Evolutionary conservation across 75 land plant genomes (phyloP).

Genomic region (Pinus taeda): DNA sequence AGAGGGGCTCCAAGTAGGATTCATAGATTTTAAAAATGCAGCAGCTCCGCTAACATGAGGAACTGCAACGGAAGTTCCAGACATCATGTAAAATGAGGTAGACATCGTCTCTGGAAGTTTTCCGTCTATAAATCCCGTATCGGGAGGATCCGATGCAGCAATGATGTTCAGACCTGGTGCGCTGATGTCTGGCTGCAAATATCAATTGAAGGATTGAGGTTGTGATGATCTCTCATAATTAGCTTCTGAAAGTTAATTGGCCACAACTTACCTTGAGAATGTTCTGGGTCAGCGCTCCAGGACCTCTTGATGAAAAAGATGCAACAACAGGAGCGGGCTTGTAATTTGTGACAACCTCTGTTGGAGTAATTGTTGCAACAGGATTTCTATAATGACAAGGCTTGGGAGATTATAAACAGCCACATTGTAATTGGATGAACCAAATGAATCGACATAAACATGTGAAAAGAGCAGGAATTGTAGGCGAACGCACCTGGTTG

Average conservation of each 20-base stretch:
- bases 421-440: too few relatives aligned
- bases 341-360: too few relatives aligned
- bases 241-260: too few relatives aligned
- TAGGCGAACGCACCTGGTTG: slow-evolving; percentile 28
- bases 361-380: too few relatives aligned
- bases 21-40: background rate
- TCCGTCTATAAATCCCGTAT: too few relatives aligned
- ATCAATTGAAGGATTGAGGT: background rate
- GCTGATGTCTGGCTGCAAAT: slow-evolving; percentile 1
- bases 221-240: too few relatives aligned
- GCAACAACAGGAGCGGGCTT: too few relatives aligned
- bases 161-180: too few relatives aligned
- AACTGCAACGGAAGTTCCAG: slow-evolving; percentile 1
- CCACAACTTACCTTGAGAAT: slow-evolving; percentile 52
- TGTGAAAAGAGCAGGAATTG: background rate
- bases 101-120: too few relatives aligned
- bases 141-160: too few relatives aligned
- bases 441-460: too few relatives aligned
- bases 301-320: slow-evolving; percentile 43
- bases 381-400: slow-evolving; percentile 35
- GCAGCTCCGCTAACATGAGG: slow-evolving; percentile 3
- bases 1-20: background rate
- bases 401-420: too few relatives aligned
- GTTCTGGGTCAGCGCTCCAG: slow-evolving; percentile 38
- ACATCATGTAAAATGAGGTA: background rate